phyloP scores from a whole-genome alignment of 495 filamentous ascomycete genomes.

The Podospora anserina region DNA sequence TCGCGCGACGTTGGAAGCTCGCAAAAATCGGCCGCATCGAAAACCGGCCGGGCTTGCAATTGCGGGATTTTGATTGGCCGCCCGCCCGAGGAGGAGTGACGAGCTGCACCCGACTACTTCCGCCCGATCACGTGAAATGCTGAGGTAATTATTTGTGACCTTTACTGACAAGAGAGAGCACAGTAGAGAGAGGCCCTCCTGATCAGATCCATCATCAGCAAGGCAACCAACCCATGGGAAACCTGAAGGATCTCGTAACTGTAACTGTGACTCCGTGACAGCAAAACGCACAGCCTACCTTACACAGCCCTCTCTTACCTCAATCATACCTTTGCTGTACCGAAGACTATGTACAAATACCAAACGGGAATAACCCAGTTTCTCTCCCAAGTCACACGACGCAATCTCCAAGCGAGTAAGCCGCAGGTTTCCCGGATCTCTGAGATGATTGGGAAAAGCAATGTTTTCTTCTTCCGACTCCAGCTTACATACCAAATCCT shows the following conservation, averaged over 20 bases:
- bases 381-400: slow-evolving; percentile 1
- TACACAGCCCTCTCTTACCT: background rate
- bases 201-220: background rate
- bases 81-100: background rate
- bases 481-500: background rate
- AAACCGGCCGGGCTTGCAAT: slow-evolving; percentile 47
- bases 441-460: background rate
- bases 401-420: slow-evolving; percentile 7
- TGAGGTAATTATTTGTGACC: too few species aligned
- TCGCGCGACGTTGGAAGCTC: slow-evolving; percentile 38
- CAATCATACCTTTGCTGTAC: too few species aligned
- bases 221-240: background rate
- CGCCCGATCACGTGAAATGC: background rate
- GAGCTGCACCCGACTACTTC: slow-evolving; percentile 2
- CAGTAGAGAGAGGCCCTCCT: too few species aligned
- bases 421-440: background rate
- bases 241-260: background rate
- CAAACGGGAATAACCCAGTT: background rate
- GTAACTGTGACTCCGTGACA: background rate
- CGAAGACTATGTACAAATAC: background rate
- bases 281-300: background rate
- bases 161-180: too few species aligned
- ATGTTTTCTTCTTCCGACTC: background rate
- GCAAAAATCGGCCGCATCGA: slow-evolving; percentile 38
- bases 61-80: slow-evolving; percentile 44